A percentile compares a stretch with the other conserved stretches of the same genome.
Conservation (phyloP, 495 filamentous ascomycete species). For the Neurospora sp. region DNA sequence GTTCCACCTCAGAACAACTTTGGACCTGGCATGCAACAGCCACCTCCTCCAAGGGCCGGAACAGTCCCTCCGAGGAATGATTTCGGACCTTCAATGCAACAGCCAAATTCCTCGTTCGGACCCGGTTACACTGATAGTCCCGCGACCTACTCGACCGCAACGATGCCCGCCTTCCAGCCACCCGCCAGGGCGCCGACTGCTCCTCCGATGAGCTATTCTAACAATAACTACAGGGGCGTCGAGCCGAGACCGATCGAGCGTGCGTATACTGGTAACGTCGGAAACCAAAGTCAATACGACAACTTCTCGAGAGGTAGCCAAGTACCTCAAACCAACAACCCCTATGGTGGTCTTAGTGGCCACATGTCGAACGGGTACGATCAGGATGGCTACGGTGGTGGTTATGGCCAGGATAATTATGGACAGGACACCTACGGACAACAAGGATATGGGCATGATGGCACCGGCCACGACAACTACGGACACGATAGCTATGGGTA, state of each 20-base stretch:
- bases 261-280: neutral
- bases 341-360: neutral
- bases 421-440: conserved; percentile 11
- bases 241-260: conserved; percentile 7
- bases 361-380: neutral
- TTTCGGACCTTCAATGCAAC: conserved; percentile 7
- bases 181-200: conserved; percentile 21
- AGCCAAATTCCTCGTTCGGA: conserved; percentile 9
- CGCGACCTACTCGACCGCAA: conserved; percentile 20
- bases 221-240: conserved; percentile 17
- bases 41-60: conserved; percentile 1
- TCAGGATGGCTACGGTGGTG: neutral
- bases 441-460: conserved; percentile 14
- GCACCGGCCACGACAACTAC: conserved; percentile 29
- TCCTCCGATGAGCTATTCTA: conserved; percentile 1
- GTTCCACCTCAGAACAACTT: conserved; percentile 3
- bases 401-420: conserved; percentile 26
- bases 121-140: conserved; percentile 22
- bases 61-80: conserved; percentile 6
- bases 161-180: conserved; percentile 24
- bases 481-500: conserved; percentile 17
- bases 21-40: conserved; percentile 5
- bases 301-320: neutral
- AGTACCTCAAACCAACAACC: conserved; percentile 1
- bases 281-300: neutral